A percentile compares a stretch with the other conserved stretches of the same genome.
phyloP scores from a whole-genome alignment of 75 land plant species.

The Pinus taeda region DNA sequence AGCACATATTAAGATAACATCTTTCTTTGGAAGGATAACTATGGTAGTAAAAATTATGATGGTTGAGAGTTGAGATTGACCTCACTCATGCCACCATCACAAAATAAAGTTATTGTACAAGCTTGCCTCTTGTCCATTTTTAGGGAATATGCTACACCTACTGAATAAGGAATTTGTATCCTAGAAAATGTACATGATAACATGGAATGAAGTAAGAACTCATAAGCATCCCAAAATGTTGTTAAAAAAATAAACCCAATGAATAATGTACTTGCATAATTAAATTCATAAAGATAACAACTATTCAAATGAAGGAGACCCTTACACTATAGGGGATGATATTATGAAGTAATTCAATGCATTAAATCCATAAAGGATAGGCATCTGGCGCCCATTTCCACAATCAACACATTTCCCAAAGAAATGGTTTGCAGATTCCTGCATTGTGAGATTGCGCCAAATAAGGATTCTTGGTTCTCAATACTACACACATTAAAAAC shows the following conservation, averaged over 20 bases:
- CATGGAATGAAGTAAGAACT: background rate
- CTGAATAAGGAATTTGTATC: conserved; percentile 95
- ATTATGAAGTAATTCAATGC: conserved; percentile 80
- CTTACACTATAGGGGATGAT: conserved; percentile 91
- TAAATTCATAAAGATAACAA: background rate
- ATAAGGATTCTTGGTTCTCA: conserved; percentile 89
- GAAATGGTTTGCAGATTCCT: conserved; percentile 93
- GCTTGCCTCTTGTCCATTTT: conserved; percentile 83
- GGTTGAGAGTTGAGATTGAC: conserved; percentile 21
- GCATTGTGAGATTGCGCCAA: conserved; percentile 86
- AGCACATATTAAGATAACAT: too few species aligned
- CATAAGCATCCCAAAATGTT: background rate
- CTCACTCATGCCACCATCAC: conserved; percentile 94
- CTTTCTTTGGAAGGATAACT: too few species aligned
- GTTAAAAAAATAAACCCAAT: background rate
- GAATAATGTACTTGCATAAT: background rate
- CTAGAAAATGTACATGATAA: conserved; percentile 27
- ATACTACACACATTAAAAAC: conserved; percentile 52
- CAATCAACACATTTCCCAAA: conserved; percentile 74
- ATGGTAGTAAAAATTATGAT: background rate
- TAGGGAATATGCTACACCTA: conserved; percentile 88
- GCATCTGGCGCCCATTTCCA: conserved; percentile 96
- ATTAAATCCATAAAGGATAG: conserved; percentile 92
- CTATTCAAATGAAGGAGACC: conserved; percentile 1
- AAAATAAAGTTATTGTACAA: conserved; percentile 62